A percentile compares a stretch with the other conserved stretches of the same genome.
These are phyloP conservation scores for Aspergillus biplanus DNA, from an alignment of 495 filamentous ascomycete species.

Conservation along the genomic window DNA sequence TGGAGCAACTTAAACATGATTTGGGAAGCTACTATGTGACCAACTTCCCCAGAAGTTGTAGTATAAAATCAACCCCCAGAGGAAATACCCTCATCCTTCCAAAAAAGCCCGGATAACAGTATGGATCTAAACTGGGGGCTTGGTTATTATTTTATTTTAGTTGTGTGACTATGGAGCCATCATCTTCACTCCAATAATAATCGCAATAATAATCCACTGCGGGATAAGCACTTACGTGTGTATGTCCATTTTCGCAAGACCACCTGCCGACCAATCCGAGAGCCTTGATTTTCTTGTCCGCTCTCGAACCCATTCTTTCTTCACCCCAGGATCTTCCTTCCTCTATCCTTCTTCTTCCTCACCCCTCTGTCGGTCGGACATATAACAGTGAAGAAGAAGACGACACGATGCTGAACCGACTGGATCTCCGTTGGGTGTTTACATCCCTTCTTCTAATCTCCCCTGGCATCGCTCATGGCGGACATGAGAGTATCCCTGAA, in stretches of 20 bases:
- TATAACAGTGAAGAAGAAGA: constrained; percentile 3
- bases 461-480: constrained; percentile 66
- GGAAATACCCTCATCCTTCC: no score
- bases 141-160: no score
- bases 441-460: constrained; percentile 37
- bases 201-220: background rate
- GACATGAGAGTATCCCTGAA: constrained; percentile 74
- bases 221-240: background rate
- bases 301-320: constrained; percentile 7
- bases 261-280: constrained; percentile 25
- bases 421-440: constrained; percentile 19
- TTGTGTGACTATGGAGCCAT: no score
- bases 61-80: no score
- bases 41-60: no score
- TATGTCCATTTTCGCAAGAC: background rate
- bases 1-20: no score
- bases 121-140: no score
- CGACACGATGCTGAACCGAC: constrained; percentile 22
- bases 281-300: constrained; percentile 15
- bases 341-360: constrained; percentile 18
- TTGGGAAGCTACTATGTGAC: no score
- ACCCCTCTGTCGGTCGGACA: constrained; percentile 6
- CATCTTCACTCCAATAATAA: no score
- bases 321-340: constrained; percentile 13
- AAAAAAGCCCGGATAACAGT: no score